Percentiles rank a stretch among this genome's conserved stretches.
Evolutionary conservation across 768 basidiomycete genomes (phyloP).

Genomic region (Neoboletus brunneissimus): DNA sequence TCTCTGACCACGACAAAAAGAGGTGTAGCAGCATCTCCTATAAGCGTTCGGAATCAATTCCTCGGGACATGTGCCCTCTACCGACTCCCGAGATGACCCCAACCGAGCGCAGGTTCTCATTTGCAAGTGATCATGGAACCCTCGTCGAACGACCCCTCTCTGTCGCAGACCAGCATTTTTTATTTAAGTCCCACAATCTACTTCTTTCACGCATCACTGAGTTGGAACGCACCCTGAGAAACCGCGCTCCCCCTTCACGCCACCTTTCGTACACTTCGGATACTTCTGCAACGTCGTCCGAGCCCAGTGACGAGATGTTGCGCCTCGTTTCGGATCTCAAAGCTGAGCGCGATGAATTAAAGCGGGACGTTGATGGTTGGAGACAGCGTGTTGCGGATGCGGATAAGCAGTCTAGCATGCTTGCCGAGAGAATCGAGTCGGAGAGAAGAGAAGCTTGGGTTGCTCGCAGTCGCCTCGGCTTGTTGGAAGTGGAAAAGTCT

Average conservation of each 20-base stretch:
- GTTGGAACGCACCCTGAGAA: constrained; percentile 63
- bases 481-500: constrained; percentile 67
- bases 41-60: constrained; percentile 46
- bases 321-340: constrained; percentile 75
- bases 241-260: constrained; percentile 44
- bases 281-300: constrained; percentile 35
- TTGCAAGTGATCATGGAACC: constrained; percentile 21
- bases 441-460: constrained; percentile 84
- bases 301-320: constrained; percentile 76
- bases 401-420: constrained; percentile 63
- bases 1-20: constrained; percentile 32
- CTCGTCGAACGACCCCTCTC: constrained; percentile 51
- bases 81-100: constrained; percentile 79
- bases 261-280: constrained; percentile 52
- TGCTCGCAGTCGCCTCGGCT: constrained; percentile 65
- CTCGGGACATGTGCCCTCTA: constrained; percentile 43
- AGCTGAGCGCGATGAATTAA: constrained; percentile 84
- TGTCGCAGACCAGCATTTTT: constrained; percentile 78
- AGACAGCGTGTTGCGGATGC: constrained; percentile 70
- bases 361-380: constrained; percentile 88
- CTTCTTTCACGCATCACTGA: constrained; percentile 81
- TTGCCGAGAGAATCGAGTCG: constrained; percentile 68
- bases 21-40: constrained; percentile 77
- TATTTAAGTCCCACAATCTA: constrained; percentile 79
- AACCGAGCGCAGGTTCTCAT: constrained; percentile 45